Percentiles rank a stretch among this genome's conserved stretches.
Evolutionary conservation across 306 rosid genomes (phyloP).

Genomic region (Geum urbanum): DNA sequence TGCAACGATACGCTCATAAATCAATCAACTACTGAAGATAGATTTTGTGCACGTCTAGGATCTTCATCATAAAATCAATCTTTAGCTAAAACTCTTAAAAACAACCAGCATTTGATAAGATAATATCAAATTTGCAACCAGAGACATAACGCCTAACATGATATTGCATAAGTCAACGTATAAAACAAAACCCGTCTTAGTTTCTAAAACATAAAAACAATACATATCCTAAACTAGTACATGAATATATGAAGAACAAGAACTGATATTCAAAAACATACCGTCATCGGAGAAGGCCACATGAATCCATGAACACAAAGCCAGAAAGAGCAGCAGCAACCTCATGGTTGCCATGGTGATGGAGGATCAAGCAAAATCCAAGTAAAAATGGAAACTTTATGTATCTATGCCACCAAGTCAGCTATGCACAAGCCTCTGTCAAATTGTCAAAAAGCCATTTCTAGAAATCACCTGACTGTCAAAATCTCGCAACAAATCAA

Average conservation of each 20-base stretch:
- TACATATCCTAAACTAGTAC: neutral
- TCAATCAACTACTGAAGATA: neutral
- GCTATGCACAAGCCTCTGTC: neutral
- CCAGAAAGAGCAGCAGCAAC: conserved; percentile 48
- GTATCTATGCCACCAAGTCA: too few relatives aligned
- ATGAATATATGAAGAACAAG: neutral
- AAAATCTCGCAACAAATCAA: neutral
- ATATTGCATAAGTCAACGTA: neutral
- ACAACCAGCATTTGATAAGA: neutral
- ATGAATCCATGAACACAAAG: conserved; percentile 43
- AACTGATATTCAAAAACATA: conserved; percentile 21
- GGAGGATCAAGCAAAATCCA: neutral
- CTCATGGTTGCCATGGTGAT: conserved; percentile 32
- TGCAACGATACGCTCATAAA: conserved; percentile 30
- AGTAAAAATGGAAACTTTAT: neutral
- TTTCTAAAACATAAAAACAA: neutral
- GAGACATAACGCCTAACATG: neutral
- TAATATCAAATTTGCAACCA: neutral
- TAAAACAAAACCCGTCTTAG: neutral
- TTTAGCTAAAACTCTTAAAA: neutral
- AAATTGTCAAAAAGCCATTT: neutral
- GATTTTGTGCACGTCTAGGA: neutral
- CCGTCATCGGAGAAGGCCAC: conserved; percentile 47
- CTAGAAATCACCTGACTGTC: neutral
- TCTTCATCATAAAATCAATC: neutral